Evolutionary conservation across 1,284 basidiomycete species (phyloP).

Genomic region (Boletus subluridellus): DNA sequence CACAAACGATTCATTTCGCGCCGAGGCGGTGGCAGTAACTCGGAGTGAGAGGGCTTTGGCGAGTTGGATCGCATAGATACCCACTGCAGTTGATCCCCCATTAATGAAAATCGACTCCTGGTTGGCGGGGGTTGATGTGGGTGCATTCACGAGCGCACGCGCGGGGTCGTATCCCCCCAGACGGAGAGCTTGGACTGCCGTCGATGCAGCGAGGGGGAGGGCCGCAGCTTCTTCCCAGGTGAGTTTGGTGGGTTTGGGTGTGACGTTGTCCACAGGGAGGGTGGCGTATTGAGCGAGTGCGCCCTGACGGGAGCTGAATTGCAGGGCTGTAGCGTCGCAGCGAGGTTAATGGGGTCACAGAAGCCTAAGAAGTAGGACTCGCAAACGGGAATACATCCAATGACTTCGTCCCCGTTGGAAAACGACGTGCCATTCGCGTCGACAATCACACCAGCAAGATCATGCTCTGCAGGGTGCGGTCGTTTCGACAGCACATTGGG

Average conservation of each 20-base stretch:
- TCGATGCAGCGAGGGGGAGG: too few relatives aligned
- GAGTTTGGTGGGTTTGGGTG: conserved; percentile 47
- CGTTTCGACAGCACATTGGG: conserved; percentile 49
- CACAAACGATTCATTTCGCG: conserved; percentile 43
- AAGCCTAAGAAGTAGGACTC: conserved; percentile 14
- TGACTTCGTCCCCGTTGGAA: conserved; percentile 55
- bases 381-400: conserved; percentile 49
- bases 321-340: conserved; percentile 5
- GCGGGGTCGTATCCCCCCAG: too few relatives aligned
- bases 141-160: conserved; percentile 34
- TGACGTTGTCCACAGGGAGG: too few relatives aligned
- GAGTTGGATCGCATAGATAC: conserved; percentile 61
- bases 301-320: conserved; percentile 7
- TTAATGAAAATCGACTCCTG: conserved; percentile 59
- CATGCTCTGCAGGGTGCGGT: conserved; percentile 55
- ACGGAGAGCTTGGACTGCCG: too few relatives aligned
- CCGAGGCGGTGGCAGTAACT: too few relatives aligned
- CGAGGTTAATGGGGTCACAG: neutral
- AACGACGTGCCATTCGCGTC: conserved; percentile 52
- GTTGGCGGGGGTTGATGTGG: conserved; percentile 36
- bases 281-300: conserved; percentile 39
- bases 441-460: conserved; percentile 59
- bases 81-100: conserved; percentile 64
- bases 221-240: conserved; percentile 55
- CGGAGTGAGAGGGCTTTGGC: too few relatives aligned